Evolutionary conservation across 371 early-diverging fungal species (phyloP), one percentile per base, ranked within the genome.

Genomic region (Mucor ambiguus): DNA sequence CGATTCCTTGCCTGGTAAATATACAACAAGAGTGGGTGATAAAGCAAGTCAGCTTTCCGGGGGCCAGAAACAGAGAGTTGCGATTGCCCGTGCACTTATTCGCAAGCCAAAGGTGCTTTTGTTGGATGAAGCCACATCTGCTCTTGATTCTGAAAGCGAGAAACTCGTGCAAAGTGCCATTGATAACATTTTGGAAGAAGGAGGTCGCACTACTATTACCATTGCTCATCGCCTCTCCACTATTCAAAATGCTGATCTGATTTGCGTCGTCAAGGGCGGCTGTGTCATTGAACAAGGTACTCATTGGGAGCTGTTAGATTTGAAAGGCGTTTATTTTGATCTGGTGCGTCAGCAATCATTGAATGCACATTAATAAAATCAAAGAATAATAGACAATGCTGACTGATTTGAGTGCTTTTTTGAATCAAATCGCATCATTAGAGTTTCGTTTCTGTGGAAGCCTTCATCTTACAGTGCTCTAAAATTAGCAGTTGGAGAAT

Each of bases 91-190:
- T 63, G 89, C 89, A 0, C 54, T 89, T 68, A 87, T 98, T 70
- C 89, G 92, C 61, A 89, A 95, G 66, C 96, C 96, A 24, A 85
- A 81, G 62, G 87, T 98, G 11, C 76, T 98, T 54, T 76, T 98
- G 26, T 79, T 98, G 44, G 99, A 99, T 73, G 99, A 99, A 71
- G 96, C 99, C 1, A 98, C 99, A 4, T 91, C 93, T 8, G 96
- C 97, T 1, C 68, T 97, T 52, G 97, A 97, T 75, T 87, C 91
- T 30, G 89, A 93, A 72, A 88, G 90, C 48, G 99, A 99, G 73
- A 87, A 87, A 63, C 76, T 93, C 16, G 94, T 99, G 5, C 95
- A 97, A 69, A 84, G 83, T 41, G 97, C 95, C 2, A 80, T 98
- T 59, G 92, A 93, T 69, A 79, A 70, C 32, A 93, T 95, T 9